Evolutionary conservation across 768 basidiomycete species (phyloP), one percentile per base, ranked within the genome.

Genomic region (Pleurotus ostreatus): DNA sequence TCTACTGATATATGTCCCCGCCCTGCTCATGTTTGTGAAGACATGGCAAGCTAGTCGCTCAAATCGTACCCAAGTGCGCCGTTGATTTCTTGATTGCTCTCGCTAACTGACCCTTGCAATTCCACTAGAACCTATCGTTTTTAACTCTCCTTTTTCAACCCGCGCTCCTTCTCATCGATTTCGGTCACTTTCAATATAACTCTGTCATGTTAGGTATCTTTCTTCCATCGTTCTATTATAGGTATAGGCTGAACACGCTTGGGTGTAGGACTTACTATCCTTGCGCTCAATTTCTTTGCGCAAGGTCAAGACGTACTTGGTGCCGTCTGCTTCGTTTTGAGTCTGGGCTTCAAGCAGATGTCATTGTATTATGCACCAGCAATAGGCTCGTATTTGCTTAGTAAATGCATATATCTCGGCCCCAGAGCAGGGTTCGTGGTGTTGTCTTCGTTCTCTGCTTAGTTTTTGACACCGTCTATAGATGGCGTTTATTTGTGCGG

Each of bases 141-240:
- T 61, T 92, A 20, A 84, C 82, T 2, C 72, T 96, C 9, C 72
- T 96, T 13, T 77, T 94, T 12, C 92, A 94, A 64, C 96, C 96
- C 2, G 84, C 89, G 0, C 72, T 97, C 30, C 72, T 94, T 7
- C 73, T 97, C 16, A 80, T 96, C 53, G 96, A 97, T 70, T 89
- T 87, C 66, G 94, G 96, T 0, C 94, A 98, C 67, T 96, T 96
- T 64, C 94, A 98, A 71, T 97, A 94, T 68, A 98, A 97, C 66
- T 89, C 89, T 2, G 82, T 95, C 60, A 94, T 96, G 91, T 84
- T 98, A 47, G 95, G 89, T 82, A 64, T 62, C 74, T 73, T 60
- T 23, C 40, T 52, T 11, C 8, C 8, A 9, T 11, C 13, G 9
- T 26, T 2, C 40, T 39, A 8, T 55, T 26, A 7, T 4, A 43